Conservation (phyloP, 805 yeast species). For the Dipodascus geniculatus region DNA sequence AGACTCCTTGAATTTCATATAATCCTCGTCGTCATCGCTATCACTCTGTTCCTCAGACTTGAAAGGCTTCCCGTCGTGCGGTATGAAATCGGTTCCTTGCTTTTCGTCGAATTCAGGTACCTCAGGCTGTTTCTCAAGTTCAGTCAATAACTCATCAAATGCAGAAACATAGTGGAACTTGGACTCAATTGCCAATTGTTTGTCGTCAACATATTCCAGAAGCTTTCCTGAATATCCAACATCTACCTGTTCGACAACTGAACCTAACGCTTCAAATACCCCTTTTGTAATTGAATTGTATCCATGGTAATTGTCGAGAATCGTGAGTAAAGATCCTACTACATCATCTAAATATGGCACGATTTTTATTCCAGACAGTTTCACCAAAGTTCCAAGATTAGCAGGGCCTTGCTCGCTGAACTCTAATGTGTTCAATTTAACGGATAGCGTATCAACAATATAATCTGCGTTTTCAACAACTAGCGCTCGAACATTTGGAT, state of each 20-base stretch:
- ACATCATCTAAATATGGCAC: slow-evolving; percentile 62
- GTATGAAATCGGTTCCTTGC: slow-evolving; percentile 17
- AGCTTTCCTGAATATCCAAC: slow-evolving; percentile 13
- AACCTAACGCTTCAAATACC: slow-evolving; percentile 51
- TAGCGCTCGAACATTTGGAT: slow-evolving; percentile 39
- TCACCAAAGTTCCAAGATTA: slow-evolving; percentile 56
- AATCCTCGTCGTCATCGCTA: slow-evolving; percentile 26
- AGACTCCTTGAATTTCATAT: slow-evolving; percentile 16
- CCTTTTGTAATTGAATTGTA: slow-evolving; percentile 62
- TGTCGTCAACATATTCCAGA: slow-evolving; percentile 5
- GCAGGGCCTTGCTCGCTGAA: slow-evolving; percentile 65
- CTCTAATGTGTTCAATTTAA: slow-evolving; percentile 54
- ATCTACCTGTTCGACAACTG: slow-evolving; percentile 13
- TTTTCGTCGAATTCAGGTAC: slow-evolving; percentile 21
- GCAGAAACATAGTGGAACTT: slow-evolving; percentile 3
- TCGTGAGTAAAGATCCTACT: slow-evolving; percentile 57
- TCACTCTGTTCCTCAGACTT: slow-evolving; percentile 27
- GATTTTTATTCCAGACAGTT: slow-evolving; percentile 56
- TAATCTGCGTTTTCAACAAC: slow-evolving; percentile 67
- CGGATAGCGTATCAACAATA: slow-evolving; percentile 65
- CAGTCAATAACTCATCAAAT: slow-evolving; percentile 12
- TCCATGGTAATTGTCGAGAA: slow-evolving; percentile 78
- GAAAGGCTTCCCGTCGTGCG: slow-evolving; percentile 10
- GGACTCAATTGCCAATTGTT: neutral
- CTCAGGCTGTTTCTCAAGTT: slow-evolving; percentile 16